phyloP scores from a whole-genome alignment of 78 protist species.

The Dictyostelium intermedium region DNA sequence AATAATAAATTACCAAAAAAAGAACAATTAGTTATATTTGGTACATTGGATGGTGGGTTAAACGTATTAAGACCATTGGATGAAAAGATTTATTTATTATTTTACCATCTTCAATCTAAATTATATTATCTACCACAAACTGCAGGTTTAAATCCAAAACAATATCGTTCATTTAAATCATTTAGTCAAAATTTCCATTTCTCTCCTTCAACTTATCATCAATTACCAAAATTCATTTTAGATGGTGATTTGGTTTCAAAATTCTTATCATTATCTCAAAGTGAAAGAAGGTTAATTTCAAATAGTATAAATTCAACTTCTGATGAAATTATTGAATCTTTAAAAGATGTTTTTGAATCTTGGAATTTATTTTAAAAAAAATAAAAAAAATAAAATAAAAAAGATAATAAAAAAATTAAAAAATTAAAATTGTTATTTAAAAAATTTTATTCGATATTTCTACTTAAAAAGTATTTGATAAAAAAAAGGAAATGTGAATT shows the following conservation, averaged over 20 bases:
- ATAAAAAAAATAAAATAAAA: no score
- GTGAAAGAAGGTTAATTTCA: conserved; percentile 24
- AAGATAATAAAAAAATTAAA: no score
- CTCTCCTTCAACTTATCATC: conserved; percentile 14
- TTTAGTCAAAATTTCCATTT: conserved; percentile 27
- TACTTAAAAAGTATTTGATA: neutral
- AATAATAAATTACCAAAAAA: neutral
- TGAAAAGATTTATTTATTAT: conserved; percentile 1
- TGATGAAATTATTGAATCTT: conserved; percentile 9
- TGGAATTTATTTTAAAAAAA: conserved; percentile 22
- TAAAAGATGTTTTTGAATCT: neutral
- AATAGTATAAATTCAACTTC: neutral
- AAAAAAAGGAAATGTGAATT: neutral
- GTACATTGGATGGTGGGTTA: conserved; percentile 78
- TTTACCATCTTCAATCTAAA: conserved; percentile 35
- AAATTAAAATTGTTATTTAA: neutral
- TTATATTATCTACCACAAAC: conserved; percentile 51
- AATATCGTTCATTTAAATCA: conserved; percentile 13
- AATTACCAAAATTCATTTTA: conserved; percentile 8
- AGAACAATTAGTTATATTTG: conserved; percentile 35
- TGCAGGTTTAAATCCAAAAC: conserved; percentile 76
- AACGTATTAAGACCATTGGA: conserved; percentile 51
- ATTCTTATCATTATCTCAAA: neutral
- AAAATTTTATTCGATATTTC: neutral
- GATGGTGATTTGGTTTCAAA: conserved; percentile 63